Evolutionary conservation across 208 protist genomes (phyloP).

Genomic region (Tetramitus jugosus): DNA sequence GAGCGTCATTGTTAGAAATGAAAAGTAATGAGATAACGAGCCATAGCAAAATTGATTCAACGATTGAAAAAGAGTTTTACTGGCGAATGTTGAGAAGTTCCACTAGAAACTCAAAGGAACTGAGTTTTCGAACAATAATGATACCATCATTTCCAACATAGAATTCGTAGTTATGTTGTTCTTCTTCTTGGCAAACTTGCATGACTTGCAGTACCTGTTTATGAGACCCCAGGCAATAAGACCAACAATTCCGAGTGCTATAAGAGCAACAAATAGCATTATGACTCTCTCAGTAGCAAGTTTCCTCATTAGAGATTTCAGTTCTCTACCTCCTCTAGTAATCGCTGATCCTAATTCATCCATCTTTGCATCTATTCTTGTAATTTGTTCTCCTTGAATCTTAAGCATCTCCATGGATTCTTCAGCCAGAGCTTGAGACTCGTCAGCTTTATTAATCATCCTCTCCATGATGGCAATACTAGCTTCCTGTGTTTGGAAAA

Average conservation of each 20-base stretch:
- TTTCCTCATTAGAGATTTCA: slow-evolving; percentile 4
- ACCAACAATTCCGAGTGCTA: background rate
- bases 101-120: too few relatives aligned
- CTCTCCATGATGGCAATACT: background rate
- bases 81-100: too few relatives aligned
- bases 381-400: slow-evolving; percentile 7
- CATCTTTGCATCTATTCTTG: background rate
- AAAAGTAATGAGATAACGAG: too few relatives aligned
- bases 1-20: too few relatives aligned
- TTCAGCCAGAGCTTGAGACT: background rate
- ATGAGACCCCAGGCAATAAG: slow-evolving; percentile 5
- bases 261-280: background rate
- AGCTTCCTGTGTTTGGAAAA: background rate
- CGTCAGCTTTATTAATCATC: background rate
- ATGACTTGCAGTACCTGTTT: too few relatives aligned
- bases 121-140: too few relatives aligned
- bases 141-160: too few relatives aligned
- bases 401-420: background rate
- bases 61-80: too few relatives aligned
- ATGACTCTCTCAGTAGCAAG: slow-evolving; percentile 3
- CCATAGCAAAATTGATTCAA: too few relatives aligned
- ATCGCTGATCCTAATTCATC: slow-evolving; percentile 1
- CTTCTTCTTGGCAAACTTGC: too few relatives aligned
- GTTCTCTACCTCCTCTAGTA: background rate
- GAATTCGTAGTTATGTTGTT: too few relatives aligned